Percentiles rank a stretch among this genome's conserved stretches.
Conservation (phyloP, 2,329 filamentous ascomycete species). For the Zarea fungicola region DNA sequence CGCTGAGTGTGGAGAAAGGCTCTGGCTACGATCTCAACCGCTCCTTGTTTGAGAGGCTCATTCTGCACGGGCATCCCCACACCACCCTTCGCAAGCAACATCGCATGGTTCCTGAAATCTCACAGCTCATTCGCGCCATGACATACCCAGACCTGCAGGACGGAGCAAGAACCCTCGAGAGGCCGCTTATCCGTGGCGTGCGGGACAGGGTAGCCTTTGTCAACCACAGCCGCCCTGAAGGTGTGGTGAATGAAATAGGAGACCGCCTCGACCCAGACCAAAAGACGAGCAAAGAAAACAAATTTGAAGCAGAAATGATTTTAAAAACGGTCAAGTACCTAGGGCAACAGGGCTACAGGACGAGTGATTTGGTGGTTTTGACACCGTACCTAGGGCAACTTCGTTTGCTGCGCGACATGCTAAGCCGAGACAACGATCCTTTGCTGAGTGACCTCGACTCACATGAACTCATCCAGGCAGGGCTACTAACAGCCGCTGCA, state of each 20-base stretch:
- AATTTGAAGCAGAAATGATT: slow-evolving; percentile 61
- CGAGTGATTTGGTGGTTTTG: slow-evolving; percentile 59
- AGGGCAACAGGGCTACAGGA: slow-evolving; percentile 65
- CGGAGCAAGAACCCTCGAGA: slow-evolving; percentile 40
- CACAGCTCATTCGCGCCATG: slow-evolving; percentile 48
- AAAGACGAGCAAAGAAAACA: slow-evolving; percentile 53
- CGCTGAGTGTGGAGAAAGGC: slow-evolving; percentile 56
- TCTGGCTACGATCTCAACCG: slow-evolving; percentile 62
- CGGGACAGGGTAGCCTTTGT: slow-evolving; percentile 58
- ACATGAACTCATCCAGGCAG: slow-evolving; percentile 52
- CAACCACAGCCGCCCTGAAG: slow-evolving; percentile 55
- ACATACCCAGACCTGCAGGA: slow-evolving; percentile 61
- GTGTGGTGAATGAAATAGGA: slow-evolving; percentile 32
- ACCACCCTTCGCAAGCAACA: slow-evolving; percentile 57
- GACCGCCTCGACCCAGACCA: slow-evolving; percentile 47
- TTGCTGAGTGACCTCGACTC: slow-evolving; percentile 65
- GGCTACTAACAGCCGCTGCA: slow-evolving; percentile 50
- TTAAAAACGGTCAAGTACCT: slow-evolving; percentile 61
- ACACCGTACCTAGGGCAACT: slow-evolving; percentile 71
- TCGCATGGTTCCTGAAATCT: slow-evolving; percentile 65
- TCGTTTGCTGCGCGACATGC: slow-evolving; percentile 45
- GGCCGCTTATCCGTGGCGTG: slow-evolving; percentile 50
- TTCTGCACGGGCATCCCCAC: slow-evolving; percentile 49
- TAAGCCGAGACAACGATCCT: slow-evolving; percentile 56
- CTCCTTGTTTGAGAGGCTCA: slow-evolving; percentile 65